Conservation (phyloP, 768 basidiomycete species). For the Leccinum imitatum region DNA sequence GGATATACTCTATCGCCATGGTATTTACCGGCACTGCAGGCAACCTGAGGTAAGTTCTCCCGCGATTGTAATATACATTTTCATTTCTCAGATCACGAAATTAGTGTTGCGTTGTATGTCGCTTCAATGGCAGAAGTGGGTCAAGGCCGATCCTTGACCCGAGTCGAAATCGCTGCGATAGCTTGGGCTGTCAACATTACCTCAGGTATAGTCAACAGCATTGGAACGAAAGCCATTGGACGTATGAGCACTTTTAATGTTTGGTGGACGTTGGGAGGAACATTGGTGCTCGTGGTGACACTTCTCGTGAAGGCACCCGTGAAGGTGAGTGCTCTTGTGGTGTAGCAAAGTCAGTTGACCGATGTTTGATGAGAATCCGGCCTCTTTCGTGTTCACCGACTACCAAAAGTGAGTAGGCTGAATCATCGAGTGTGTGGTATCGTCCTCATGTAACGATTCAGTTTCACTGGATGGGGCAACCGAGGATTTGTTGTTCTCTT, state of each 20-base stretch:
- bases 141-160: slow-evolving; percentile 41
- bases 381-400: slow-evolving; percentile 54
- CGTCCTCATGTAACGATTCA: too few species aligned
- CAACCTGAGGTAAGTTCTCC: slow-evolving; percentile 44
- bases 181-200: slow-evolving; percentile 58
- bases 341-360: neutral
- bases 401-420: slow-evolving; percentile 45
- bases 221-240: slow-evolving; percentile 57
- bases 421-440: neutral
- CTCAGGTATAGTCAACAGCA: slow-evolving; percentile 54
- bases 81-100: neutral
- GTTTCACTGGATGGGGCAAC: too few species aligned
- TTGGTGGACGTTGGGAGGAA: slow-evolving; percentile 64
- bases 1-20: slow-evolving; percentile 63
- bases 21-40: slow-evolving; percentile 59
- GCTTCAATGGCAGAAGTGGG: slow-evolving; percentile 53
- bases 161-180: slow-evolving; percentile 50
- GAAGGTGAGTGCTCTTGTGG: slow-evolving; percentile 36
- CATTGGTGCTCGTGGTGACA: slow-evolving; percentile 54
- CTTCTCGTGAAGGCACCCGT: slow-evolving; percentile 55
- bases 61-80: neutral
- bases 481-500: too few species aligned
- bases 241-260: slow-evolving; percentile 54
- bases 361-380: slow-evolving; percentile 43
- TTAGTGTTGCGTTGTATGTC: slow-evolving; percentile 52